Percentiles rank a stretch among this genome's conserved stretches.
Evolutionary conservation across 2,329 filamentous ascomycete genomes (phyloP).

Genomic region (Emergomyces orientalis): DNA sequence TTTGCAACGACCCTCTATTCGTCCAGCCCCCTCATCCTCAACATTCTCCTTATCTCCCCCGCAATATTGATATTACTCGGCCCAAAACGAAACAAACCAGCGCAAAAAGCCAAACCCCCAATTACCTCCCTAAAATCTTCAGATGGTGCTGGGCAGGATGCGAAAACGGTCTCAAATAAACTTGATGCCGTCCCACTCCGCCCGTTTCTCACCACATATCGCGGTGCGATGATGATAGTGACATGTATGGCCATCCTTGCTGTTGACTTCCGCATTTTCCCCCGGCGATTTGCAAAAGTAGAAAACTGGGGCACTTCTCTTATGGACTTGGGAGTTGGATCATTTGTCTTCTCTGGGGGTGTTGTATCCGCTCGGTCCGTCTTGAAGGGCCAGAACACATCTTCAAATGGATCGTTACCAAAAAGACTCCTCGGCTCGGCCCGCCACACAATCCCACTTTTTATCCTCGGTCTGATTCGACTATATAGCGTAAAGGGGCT

Average conservation of each 20-base stretch:
- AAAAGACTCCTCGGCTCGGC: conserved; percentile 57
- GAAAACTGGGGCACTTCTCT: conserved; percentile 99
- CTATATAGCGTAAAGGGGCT: conserved; percentile 85
- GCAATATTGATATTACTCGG: conserved; percentile 52
- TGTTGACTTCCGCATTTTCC: conserved; percentile 89
- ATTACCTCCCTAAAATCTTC: conserved; percentile 15
- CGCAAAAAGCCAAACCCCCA: conserved; percentile 29
- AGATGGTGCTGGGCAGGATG: conserved; percentile 17
- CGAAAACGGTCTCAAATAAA: conserved; percentile 16
- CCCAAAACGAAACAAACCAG: conserved; percentile 22
- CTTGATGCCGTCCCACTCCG: conserved; percentile 62
- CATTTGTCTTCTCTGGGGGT: conserved; percentile 91
- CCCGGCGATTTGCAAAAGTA: conserved; percentile 89
- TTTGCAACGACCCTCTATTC: conserved; percentile 83
- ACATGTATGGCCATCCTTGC: conserved; percentile 92
- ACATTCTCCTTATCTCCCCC: conserved; percentile 62
- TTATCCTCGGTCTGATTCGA: conserved; percentile 69
- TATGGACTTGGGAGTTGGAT: conserved; percentile 96
- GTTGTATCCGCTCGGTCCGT: conserved; percentile 78
- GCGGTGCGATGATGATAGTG: conserved; percentile 80
- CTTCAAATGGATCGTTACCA: conserved; percentile 32
- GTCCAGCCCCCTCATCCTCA: conserved; percentile 61
- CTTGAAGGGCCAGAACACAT: conserved; percentile 56
- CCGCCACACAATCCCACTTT: conserved; percentile 72
- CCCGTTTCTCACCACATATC: conserved; percentile 86